phyloP scores from a whole-genome alignment of 108 stramenopile species.

The Pseudonitzschia pungens region DNA sequence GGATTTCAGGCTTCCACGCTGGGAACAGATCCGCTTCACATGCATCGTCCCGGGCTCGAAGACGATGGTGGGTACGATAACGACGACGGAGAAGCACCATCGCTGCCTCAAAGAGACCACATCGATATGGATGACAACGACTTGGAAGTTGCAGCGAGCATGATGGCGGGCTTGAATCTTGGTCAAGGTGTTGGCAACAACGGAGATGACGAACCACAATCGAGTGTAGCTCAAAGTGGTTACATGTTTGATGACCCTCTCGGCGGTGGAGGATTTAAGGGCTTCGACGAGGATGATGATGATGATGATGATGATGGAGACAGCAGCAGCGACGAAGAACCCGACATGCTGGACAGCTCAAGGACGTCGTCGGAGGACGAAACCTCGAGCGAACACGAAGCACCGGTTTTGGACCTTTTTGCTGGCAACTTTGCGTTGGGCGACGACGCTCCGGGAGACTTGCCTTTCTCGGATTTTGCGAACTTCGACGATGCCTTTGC shows the following conservation, averaged over 20 bases:
- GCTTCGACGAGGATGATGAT: slow-evolving; percentile 34
- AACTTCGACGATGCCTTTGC: slow-evolving; percentile 70
- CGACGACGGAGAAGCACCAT: slow-evolving; percentile 33
- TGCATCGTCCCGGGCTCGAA: slow-evolving; percentile 53
- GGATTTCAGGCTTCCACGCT: slow-evolving; percentile 42
- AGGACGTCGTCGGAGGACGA: slow-evolving; percentile 22
- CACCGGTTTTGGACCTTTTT: slow-evolving; percentile 76
- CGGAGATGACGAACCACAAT: slow-evolving; percentile 30
- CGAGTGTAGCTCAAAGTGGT: slow-evolving; percentile 29
- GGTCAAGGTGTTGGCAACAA: slow-evolving; percentile 18
- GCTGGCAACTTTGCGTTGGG: slow-evolving; percentile 64
- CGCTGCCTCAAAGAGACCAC: slow-evolving; percentile 53
- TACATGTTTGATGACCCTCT: slow-evolving; percentile 81
- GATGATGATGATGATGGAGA: slow-evolving; percentile 22
- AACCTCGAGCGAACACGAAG: slow-evolving; percentile 17
- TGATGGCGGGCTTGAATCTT: slow-evolving; percentile 80
- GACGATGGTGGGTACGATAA: slow-evolving; percentile 46
- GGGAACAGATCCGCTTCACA: slow-evolving; percentile 39
- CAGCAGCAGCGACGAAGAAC: slow-evolving; percentile 34
- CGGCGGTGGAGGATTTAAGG: slow-evolving; percentile 38
- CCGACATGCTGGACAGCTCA: slow-evolving; percentile 5
- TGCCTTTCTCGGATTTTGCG: slow-evolving; percentile 56
- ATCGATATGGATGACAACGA: slow-evolving; percentile 90
- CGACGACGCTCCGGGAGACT: slow-evolving; percentile 7
- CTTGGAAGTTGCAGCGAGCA: slow-evolving; percentile 85